Evolutionary conservation across 1,284 basidiomycete species (phyloP).

Genomic region (Schizophyllum commune): DNA sequence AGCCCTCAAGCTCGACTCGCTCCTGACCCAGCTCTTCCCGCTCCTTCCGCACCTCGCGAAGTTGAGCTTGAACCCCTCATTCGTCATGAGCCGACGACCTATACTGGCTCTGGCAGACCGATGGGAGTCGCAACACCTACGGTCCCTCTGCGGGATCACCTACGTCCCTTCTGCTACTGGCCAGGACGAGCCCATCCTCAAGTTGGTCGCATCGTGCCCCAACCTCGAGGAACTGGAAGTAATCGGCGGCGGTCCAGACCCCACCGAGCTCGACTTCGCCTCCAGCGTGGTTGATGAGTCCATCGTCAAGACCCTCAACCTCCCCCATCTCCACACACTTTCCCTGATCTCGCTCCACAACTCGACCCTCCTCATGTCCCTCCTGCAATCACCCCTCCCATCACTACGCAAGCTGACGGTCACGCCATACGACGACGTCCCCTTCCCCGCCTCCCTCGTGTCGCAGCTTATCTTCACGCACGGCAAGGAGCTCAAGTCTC

Average conservation of each 20-base stretch:
- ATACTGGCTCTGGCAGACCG: slow-evolving; percentile 47
- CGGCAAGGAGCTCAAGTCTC: slow-evolving; percentile 50
- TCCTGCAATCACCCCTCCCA: slow-evolving; percentile 59
- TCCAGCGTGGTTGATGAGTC: slow-evolving; percentile 19
- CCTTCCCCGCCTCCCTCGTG: slow-evolving; percentile 47
- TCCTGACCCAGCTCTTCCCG: slow-evolving; percentile 58
- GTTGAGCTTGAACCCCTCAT: slow-evolving; percentile 53
- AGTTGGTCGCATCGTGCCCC: slow-evolving; percentile 47
- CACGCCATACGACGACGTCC: slow-evolving; percentile 64
- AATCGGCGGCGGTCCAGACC: slow-evolving; percentile 50
- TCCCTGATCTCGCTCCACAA: slow-evolving; percentile 60
- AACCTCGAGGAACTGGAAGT: slow-evolving; percentile 64
- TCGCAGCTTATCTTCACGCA: slow-evolving; percentile 58
- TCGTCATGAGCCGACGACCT: slow-evolving; percentile 55
- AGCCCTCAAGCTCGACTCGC: slow-evolving; percentile 45
- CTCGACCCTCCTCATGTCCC: slow-evolving; percentile 53
- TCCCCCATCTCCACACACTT: slow-evolving; percentile 57
- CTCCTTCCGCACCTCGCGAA: slow-evolving; percentile 60
- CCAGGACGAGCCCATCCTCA: slow-evolving; percentile 42
- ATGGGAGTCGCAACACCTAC: slow-evolving; percentile 45
- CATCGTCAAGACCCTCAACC: slow-evolving; percentile 34
- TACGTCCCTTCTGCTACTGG: slow-evolving; percentile 31
- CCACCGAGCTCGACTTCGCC: slow-evolving; percentile 35
- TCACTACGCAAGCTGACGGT: slow-evolving; percentile 61
- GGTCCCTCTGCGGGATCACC: slow-evolving; percentile 54